A percentile compares a stretch with the other conserved stretches of the same genome.
phyloP scores from a whole-genome alignment of 768 basidiomycete genomes.

The Tulasnella sp. region DNA sequence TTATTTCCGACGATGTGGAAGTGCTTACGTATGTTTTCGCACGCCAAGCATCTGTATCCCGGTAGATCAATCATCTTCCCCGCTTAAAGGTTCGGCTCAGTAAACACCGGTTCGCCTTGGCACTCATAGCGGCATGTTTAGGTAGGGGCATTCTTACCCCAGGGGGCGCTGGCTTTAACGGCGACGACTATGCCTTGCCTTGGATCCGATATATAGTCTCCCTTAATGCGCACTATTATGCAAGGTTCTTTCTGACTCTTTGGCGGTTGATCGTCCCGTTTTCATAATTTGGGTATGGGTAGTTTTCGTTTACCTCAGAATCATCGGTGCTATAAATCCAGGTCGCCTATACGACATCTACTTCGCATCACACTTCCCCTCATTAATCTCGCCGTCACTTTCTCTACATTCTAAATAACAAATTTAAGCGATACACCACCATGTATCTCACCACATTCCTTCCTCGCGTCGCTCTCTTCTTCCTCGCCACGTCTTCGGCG shows the following conservation, averaged over 20 bases:
- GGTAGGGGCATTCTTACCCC: neutral
- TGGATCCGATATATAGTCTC: neutral
- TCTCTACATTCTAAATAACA: neutral
- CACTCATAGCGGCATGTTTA: neutral
- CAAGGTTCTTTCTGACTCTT: neutral
- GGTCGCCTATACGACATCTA: neutral
- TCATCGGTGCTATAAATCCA: neutral
- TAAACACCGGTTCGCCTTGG: neutral
- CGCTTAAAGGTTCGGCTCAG: too few relatives aligned
- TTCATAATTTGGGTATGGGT: neutral
- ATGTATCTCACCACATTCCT: neutral
- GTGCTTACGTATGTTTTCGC: too few relatives aligned
- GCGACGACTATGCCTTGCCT: neutral
- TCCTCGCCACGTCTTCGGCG: neutral
- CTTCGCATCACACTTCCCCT: neutral
- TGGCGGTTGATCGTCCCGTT: neutral
- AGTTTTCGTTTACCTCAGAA: neutral
- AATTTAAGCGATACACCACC: neutral
- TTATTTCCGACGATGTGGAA: too few relatives aligned
- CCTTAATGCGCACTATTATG: too few relatives aligned
- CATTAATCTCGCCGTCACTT: neutral
- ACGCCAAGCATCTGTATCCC: too few relatives aligned
- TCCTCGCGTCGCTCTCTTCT: neutral
- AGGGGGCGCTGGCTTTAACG: neutral
- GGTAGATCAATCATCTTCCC: too few relatives aligned